Evolutionary conservation across 2,329 filamentous ascomycete genomes (phyloP).

Genomic region (Venturia nashicola): DNA sequence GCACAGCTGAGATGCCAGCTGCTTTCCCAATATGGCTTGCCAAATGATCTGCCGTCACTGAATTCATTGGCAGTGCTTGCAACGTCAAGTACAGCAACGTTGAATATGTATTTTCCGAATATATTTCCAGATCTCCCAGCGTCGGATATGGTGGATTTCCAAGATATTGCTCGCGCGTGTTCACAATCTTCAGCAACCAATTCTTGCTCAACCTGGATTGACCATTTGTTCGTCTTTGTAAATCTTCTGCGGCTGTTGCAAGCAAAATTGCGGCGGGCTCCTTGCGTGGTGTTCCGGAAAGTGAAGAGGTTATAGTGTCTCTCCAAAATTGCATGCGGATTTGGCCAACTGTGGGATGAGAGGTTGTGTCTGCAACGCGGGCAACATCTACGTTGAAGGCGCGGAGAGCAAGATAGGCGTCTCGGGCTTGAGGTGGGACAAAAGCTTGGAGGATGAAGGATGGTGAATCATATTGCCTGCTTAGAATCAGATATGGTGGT

Average conservation of each 20-base stretch:
- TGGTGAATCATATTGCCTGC: conserved; percentile 75
- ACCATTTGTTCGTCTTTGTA: conserved; percentile 34
- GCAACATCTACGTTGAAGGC: conserved; percentile 90
- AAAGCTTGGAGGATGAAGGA: conserved; percentile 80
- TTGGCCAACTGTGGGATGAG: conserved; percentile 71
- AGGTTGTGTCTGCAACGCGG: conserved; percentile 78
- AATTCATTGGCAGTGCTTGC: conserved; percentile 65
- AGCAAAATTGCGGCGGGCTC: conserved; percentile 85
- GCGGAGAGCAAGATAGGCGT: conserved; percentile 81
- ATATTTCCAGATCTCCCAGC: conserved; percentile 65
- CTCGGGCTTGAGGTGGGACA: conserved; percentile 58
- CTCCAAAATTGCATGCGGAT: conserved; percentile 95
- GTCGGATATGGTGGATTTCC: conserved; percentile 70
- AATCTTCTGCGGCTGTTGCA: conserved; percentile 53
- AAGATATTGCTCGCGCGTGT: conserved; percentile 69
- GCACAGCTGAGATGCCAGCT: conserved; percentile 70
- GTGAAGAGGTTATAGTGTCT: conserved; percentile 66
- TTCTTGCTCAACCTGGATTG: conserved; percentile 39
- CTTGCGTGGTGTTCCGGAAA: conserved; percentile 67
- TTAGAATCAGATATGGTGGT: not conserved
- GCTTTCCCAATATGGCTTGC: conserved; percentile 94
- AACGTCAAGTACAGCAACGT: conserved; percentile 83
- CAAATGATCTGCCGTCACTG: conserved; percentile 79
- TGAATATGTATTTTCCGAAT: conserved; percentile 90
- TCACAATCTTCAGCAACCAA: conserved; percentile 58